phyloP scores from a whole-genome alignment of 257 asterid species.

The Solanum chiquidenum region DNA sequence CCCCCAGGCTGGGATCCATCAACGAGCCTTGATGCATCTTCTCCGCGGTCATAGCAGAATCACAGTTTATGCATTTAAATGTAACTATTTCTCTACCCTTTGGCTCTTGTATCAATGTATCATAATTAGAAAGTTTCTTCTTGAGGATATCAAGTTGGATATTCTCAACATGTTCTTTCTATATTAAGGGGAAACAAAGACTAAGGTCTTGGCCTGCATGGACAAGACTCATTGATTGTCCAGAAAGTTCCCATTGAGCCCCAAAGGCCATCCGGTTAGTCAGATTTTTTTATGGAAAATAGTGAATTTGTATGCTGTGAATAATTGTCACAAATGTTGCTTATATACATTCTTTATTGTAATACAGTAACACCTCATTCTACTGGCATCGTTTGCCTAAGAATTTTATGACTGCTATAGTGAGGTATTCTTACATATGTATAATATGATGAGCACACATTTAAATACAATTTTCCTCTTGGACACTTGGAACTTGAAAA shows the following conservation, averaged over 20 bases:
- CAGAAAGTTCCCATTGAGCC: background rate
- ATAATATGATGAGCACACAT: background rate
- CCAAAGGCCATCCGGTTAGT: background rate
- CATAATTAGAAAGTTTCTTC: background rate
- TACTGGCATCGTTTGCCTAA: background rate
- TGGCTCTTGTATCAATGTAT: background rate
- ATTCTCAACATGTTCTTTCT: background rate
- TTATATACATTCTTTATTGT: background rate
- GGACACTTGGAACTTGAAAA: background rate
- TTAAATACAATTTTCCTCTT: background rate
- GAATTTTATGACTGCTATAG: background rate
- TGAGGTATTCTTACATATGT: background rate
- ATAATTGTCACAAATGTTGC: background rate
- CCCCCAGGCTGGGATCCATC: slow-evolving; percentile 76
- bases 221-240: background rate
- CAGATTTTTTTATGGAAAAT: background rate
- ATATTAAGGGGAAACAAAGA: background rate
- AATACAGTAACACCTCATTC: background rate
- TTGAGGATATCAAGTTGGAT: background rate
- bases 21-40: slow-evolving; percentile 10
- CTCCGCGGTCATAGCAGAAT: background rate
- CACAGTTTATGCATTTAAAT: background rate
- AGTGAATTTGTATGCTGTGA: background rate
- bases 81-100: background rate
- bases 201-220: background rate